phyloP scores from a whole-genome alignment of 345 rosid genomes.

The Excoecaria cochinchinensis region DNA sequence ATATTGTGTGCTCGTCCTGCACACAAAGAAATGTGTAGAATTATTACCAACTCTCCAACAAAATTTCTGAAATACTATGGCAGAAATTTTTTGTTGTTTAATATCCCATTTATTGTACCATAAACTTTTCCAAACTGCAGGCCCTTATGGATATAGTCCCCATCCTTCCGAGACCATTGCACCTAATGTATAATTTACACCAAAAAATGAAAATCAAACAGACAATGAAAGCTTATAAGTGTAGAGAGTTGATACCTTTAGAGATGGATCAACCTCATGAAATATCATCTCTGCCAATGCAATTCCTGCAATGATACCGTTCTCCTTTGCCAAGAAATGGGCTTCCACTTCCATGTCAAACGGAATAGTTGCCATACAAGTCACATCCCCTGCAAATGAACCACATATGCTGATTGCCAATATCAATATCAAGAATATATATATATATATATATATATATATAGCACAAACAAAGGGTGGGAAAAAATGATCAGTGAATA shows the following conservation, averaged over 20 bases:
- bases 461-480: too few species aligned
- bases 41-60: not conserved
- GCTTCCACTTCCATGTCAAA: slow-evolving; percentile 86
- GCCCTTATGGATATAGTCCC: slow-evolving; percentile 77
- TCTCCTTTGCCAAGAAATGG: slow-evolving; percentile 85
- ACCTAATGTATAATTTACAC: slow-evolving; percentile 44
- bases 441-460: not conserved
- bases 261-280: slow-evolving; percentile 78
- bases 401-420: slow-evolving; percentile 21
- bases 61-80: not conserved
- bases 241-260: slow-evolving; percentile 47
- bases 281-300: slow-evolving; percentile 83
- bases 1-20: slow-evolving; percentile 81
- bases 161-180: slow-evolving; percentile 82
- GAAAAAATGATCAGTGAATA: not conserved
- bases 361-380: slow-evolving; percentile 91
- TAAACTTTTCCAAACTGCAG: slow-evolving; percentile 86
- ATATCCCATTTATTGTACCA: slow-evolving; percentile 37
- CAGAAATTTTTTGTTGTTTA: not conserved
- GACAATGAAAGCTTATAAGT: slow-evolving; percentile 13
- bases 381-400: slow-evolving; percentile 71
- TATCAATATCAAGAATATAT: not conserved
- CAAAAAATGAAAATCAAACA: slow-evolving; percentile 18
- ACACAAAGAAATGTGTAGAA: not conserved
- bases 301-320: slow-evolving; percentile 84